These are phyloP conservation scores for Chenopodium quinoa DNA, from an alignment of 148 eudicot genomes.

Conservation along the genomic window DNA sequence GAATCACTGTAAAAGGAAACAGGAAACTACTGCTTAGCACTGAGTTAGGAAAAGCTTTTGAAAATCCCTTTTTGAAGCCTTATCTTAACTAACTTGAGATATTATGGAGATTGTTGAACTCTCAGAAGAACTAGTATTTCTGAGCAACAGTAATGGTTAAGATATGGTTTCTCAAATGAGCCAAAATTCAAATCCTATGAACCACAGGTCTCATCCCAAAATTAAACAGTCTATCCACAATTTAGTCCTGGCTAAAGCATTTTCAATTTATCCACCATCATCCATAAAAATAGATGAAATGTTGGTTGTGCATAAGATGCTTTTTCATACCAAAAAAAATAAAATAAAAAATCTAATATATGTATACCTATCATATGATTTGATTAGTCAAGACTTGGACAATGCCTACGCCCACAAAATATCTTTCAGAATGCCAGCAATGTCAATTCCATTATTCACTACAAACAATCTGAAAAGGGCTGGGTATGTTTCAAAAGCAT, in stretches of 20 bases:
- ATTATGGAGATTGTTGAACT: not conserved
- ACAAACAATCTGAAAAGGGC: not conserved
- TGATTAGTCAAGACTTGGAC: not conserved
- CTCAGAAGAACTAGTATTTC: not conserved
- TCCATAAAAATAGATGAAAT: no score
- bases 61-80: not conserved
- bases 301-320: not conserved
- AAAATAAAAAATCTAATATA: no score
- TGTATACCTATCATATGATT: not conserved
- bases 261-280: not conserved
- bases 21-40: not conserved
- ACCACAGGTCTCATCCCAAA: not conserved
- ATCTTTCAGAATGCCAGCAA: not conserved
- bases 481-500: no score
- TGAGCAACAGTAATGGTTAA: not conserved
- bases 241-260: not conserved
- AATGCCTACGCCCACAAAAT: not conserved
- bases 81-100: not conserved
- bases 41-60: not conserved
- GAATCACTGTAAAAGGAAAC: not conserved
- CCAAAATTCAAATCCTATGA: not conserved
- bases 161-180: not conserved
- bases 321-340: not conserved
- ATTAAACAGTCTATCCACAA: not conserved
- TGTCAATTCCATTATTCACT: not conserved